Conservation (phyloP, 139 green algal species). For the Tetraselmis chui region DNA sequence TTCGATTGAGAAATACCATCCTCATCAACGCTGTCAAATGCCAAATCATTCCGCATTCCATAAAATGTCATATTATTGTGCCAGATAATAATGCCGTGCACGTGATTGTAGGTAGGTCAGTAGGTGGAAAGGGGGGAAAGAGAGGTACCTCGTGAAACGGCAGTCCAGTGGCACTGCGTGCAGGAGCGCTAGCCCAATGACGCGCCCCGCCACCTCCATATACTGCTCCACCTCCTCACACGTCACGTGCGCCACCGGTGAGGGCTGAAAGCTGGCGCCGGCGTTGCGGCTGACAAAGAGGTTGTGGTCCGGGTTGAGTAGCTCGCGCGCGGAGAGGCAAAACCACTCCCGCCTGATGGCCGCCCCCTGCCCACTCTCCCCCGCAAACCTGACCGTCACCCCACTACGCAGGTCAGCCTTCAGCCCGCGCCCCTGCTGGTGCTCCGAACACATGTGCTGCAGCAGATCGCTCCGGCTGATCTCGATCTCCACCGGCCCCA, state of each 20-base stretch:
- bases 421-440: background rate
- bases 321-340: constrained; percentile 11
- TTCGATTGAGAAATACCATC: too few relatives aligned
- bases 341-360: constrained; percentile 28
- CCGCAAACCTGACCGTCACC: constrained; percentile 8
- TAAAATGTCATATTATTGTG: too few relatives aligned
- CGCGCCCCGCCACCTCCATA: constrained; percentile 3
- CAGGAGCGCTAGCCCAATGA: constrained; percentile 20
- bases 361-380: constrained; percentile 17
- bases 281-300: constrained; percentile 21
- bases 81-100: too few relatives aligned
- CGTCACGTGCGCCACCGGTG: constrained; percentile 6
- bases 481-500: background rate
- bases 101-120: too few relatives aligned
- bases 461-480: background rate
- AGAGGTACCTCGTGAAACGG: background rate
- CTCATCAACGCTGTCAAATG: too few relatives aligned
- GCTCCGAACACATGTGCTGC: background rate
- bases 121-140: too few relatives aligned
- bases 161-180: constrained; percentile 21
- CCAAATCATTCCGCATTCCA: too few relatives aligned
- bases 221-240: background rate
- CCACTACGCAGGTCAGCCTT: constrained; percentile 7
- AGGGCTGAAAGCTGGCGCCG: constrained; percentile 15
- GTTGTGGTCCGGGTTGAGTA: constrained; percentile 12